Evolutionary conservation across 2,329 filamentous ascomycete species (phyloP).

Genomic region (Thelonectria olida): DNA sequence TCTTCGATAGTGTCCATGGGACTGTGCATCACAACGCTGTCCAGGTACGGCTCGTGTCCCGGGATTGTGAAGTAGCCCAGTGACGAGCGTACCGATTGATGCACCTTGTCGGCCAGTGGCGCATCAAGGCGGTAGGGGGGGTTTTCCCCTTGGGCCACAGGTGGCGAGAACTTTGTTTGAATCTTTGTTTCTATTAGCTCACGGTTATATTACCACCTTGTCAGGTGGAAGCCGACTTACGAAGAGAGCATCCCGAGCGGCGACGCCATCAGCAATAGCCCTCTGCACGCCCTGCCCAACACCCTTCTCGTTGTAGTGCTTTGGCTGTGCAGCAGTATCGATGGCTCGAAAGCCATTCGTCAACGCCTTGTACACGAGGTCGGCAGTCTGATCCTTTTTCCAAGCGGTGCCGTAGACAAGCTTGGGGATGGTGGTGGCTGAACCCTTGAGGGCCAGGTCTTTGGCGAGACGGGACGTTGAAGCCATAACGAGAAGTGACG

Average conservation of each 20-base stretch:
- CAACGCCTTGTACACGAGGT: conserved; percentile 75
- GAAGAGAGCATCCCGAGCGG: conserved; percentile 68
- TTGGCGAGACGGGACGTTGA: conserved; percentile 45
- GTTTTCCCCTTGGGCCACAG: conserved; percentile 67
- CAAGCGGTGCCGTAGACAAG: conserved; percentile 86
- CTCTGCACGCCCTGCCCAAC: conserved; percentile 73
- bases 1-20: conserved; percentile 53
- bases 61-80: conserved; percentile 67
- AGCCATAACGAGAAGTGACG: conserved; percentile 23
- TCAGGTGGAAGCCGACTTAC: conserved; percentile 50
- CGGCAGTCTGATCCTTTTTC: conserved; percentile 76
- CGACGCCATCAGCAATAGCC: conserved; percentile 66
- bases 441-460: conserved; percentile 45
- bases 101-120: conserved; percentile 71
- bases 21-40: conserved; percentile 81
- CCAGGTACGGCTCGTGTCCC: conserved; percentile 59
- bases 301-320: conserved; percentile 78
- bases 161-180: conserved; percentile 84
- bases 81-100: conserved; percentile 73
- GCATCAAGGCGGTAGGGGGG: conserved; percentile 70
- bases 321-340: conserved; percentile 82
- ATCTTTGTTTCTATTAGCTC: conserved; percentile 54
- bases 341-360: conserved; percentile 75
- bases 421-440: conserved; percentile 55
- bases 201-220: neutral